A percentile compares a stretch with the other conserved stretches of the same genome.
Conservation (phyloP, 2,329 filamentous ascomycete genomes). For the Macroventuria anomochaeta region DNA sequence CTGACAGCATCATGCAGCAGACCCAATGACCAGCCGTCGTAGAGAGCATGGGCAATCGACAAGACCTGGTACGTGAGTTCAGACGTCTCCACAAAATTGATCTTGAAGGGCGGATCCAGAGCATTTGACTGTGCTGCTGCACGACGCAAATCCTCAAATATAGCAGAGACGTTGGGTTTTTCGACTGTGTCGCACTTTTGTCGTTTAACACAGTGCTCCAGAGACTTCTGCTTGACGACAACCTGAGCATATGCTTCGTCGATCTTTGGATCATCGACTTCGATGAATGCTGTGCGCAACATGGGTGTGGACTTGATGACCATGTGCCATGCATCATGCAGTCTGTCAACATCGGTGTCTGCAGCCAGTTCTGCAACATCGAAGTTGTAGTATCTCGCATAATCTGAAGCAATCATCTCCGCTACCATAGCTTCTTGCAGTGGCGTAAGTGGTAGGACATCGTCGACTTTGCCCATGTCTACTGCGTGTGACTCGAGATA, state of each 20-base stretch:
- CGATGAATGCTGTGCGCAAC: slow-evolving; percentile 74
- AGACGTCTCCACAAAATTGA: slow-evolving; percentile 49
- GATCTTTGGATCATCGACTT: slow-evolving; percentile 67
- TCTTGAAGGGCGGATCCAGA: slow-evolving; percentile 35
- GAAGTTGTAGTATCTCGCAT: slow-evolving; percentile 82
- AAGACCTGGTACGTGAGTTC: slow-evolving; percentile 59
- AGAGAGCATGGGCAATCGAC: slow-evolving; percentile 84
- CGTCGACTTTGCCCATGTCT: slow-evolving; percentile 57
- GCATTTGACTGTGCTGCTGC: slow-evolving; percentile 30
- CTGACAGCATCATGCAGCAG: slow-evolving; percentile 75
- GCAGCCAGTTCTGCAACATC: slow-evolving; percentile 70
- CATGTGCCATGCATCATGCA: slow-evolving; percentile 67
- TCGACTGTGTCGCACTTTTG: slow-evolving; percentile 20
- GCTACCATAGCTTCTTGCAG: slow-evolving; percentile 87
- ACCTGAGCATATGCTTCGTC: slow-evolving; percentile 62
- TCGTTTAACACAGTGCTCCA: neutral
- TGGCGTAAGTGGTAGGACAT: slow-evolving; percentile 76
- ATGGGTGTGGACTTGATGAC: slow-evolving; percentile 71
- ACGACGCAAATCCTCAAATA: slow-evolving; percentile 47
- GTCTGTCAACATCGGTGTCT: slow-evolving; percentile 60
- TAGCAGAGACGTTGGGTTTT: slow-evolving; percentile 36
- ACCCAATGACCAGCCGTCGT: slow-evolving; percentile 84
- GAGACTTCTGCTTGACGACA: neutral
- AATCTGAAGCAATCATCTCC: slow-evolving; percentile 78
- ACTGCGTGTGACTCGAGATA: slow-evolving; percentile 47